These are phyloP conservation scores for Abortiporus biennis DNA, from an alignment of 1,284 basidiomycete species.

Conservation along the genomic window DNA sequence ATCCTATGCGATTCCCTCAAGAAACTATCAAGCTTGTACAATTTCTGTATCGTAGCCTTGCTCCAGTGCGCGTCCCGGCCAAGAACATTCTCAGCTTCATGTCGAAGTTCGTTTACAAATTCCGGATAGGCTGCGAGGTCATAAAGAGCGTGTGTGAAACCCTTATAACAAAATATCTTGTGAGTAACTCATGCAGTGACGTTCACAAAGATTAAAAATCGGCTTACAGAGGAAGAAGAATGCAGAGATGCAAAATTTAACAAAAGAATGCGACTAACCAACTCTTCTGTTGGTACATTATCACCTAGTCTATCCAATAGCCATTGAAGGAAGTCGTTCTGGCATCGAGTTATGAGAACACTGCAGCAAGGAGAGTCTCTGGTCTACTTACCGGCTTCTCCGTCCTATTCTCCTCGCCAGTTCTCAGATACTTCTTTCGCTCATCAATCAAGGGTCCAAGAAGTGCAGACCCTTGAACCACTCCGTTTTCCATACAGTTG, in stretches of 20 bases:
- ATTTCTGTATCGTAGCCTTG: conserved; percentile 34
- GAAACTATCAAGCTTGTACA: conserved; percentile 48
- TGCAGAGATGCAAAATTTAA: conserved; percentile 6
- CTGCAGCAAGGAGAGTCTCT: background rate
- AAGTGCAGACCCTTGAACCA: no score
- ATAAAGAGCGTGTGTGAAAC: conserved; percentile 31
- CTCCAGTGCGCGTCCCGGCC: conserved; percentile 35
- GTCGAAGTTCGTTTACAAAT: conserved; percentile 34
- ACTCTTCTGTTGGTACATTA: conserved; percentile 6
- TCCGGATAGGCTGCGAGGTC: conserved; percentile 36
- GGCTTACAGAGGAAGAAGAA: conserved; percentile 4
- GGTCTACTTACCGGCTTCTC: conserved; percentile 22
- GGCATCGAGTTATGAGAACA: background rate
- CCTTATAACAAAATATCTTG: conserved; percentile 18
- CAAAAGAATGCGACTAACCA: background rate
- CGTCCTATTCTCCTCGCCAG: conserved; percentile 28
- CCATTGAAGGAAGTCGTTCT: conserved; percentile 14
- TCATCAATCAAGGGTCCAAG: conserved; percentile 23
- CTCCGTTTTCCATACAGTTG: conserved; percentile 10
- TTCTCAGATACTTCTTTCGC: conserved; percentile 23
- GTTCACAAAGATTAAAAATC: background rate
- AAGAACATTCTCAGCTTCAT: conserved; percentile 35
- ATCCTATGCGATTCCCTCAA: conserved; percentile 39
- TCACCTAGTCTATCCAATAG: conserved; percentile 1
- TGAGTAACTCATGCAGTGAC: background rate